Conservation (phyloP, 106 monocot genomes). For the Allium cepa region DNA sequence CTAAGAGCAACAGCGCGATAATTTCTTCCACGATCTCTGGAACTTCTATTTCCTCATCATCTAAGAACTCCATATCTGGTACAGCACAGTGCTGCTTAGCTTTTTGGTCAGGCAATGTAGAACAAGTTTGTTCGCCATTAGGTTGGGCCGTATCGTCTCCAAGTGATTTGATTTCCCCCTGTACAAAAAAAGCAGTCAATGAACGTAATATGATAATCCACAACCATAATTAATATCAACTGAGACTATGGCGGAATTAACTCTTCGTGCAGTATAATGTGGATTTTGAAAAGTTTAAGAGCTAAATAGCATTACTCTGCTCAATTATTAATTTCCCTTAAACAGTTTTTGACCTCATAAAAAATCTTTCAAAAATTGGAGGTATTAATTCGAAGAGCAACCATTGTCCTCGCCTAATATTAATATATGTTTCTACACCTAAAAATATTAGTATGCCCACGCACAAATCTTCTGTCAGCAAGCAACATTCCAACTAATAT, state of each 20-base stretch:
- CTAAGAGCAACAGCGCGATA: conserved; percentile 71
- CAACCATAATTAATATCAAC: neutral
- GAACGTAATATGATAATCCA: neutral
- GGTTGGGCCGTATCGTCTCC: conserved; percentile 27
- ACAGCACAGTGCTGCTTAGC: conserved; percentile 4
- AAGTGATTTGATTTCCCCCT: conserved; percentile 51
- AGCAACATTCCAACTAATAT: too few species aligned
- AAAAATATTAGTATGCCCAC: too few species aligned
- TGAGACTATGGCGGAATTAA: neutral
- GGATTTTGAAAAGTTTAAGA: too few species aligned
- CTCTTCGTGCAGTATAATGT: too few species aligned
- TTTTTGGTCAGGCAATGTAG: conserved; percentile 8
- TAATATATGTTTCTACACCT: too few species aligned
- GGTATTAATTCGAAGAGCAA: too few species aligned
- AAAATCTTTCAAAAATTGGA: too few species aligned
- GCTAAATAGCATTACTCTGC: too few species aligned
- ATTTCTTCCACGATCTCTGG: conserved; percentile 95
- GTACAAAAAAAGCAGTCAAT: conserved; percentile 8
- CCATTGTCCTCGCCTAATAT: too few species aligned
- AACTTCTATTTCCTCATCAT: conserved; percentile 70
- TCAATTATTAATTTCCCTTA: too few species aligned
- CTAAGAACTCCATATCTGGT: conserved; percentile 14
- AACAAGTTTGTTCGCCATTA: conserved; percentile 11
- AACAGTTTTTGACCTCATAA: too few species aligned
- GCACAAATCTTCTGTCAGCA: too few species aligned